phyloP scores from a whole-genome alignment of 495 filamentous ascomycete species.

The Trichoderma parareesei region DNA sequence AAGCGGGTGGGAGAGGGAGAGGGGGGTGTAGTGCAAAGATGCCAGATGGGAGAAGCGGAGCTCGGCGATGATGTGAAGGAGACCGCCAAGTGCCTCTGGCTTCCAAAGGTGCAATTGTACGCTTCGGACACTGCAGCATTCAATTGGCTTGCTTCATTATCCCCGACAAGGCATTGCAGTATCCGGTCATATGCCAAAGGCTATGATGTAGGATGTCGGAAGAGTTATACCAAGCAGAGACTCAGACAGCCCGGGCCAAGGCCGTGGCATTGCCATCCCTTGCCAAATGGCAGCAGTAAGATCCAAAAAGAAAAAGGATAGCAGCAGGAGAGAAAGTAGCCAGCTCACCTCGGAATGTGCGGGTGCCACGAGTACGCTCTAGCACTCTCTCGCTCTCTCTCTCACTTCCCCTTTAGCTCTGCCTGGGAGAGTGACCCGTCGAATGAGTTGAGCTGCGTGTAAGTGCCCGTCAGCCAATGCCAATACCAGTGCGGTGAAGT shows the following conservation, averaged over 20 bases:
- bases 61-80: slow-evolving; percentile 1
- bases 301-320: background rate
- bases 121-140: background rate
- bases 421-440: background rate
- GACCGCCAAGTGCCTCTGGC: background rate
- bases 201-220: background rate
- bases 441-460: slow-evolving; percentile 1
- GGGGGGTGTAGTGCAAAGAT: slow-evolving; percentile 1
- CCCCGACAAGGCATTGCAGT: background rate
- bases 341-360: background rate
- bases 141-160: background rate
- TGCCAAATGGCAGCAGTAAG: background rate
- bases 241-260: background rate
- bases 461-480: background rate
- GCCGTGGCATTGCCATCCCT: background rate
- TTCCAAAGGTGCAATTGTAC: too few relatives aligned
- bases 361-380: background rate
- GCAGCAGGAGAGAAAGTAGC: background rate
- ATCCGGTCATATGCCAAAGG: background rate
- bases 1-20: background rate
- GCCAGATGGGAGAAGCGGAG: slow-evolving; percentile 2
- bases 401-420: background rate
- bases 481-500: too few relatives aligned
- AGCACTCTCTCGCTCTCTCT: too few relatives aligned
- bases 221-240: background rate